A percentile compares a stretch with the other conserved stretches of the same genome.
Evolutionary conservation across 495 filamentous ascomycete species (phyloP).

Genomic region (Letharia lupina): DNA sequence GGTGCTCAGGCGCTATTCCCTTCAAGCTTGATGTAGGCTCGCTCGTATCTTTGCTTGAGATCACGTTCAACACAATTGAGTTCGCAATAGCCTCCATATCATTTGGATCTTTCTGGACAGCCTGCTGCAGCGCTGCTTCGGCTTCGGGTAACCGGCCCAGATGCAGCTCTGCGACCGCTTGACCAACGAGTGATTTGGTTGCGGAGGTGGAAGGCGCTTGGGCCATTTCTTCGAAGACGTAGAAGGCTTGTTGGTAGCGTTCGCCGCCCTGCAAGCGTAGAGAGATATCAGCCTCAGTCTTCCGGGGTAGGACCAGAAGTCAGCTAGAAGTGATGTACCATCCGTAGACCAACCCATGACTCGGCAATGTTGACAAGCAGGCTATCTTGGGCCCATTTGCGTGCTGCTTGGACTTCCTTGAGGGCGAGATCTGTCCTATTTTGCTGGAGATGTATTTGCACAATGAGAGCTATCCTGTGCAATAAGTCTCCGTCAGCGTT

Average conservation of each 20-base stretch:
- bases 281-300: slow-evolving; percentile 9
- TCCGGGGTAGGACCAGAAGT: background rate
- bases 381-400: slow-evolving; percentile 93
- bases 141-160: slow-evolving; percentile 84
- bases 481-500: slow-evolving; percentile 12
- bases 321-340: slow-evolving; percentile 42
- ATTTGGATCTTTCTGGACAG: slow-evolving; percentile 61
- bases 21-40: slow-evolving; percentile 33
- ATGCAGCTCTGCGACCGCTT: slow-evolving; percentile 88
- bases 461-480: slow-evolving; percentile 57
- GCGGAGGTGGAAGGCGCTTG: slow-evolving; percentile 67
- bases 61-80: slow-evolving; percentile 63
- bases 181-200: slow-evolving; percentile 60
- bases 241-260: slow-evolving; percentile 93
- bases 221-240: slow-evolving; percentile 96
- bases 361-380: slow-evolving; percentile 90
- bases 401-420: slow-evolving; percentile 81
- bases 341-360: slow-evolving; percentile 82
- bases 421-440: slow-evolving; percentile 83
- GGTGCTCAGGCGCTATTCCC: slow-evolving; percentile 50
- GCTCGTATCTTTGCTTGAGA: slow-evolving; percentile 50
- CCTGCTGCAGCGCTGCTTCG: slow-evolving; percentile 73
- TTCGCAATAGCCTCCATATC: slow-evolving; percentile 73
- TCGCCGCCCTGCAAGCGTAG: slow-evolving; percentile 64
- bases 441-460: slow-evolving; percentile 86